Evolutionary conservation across 2,329 filamentous ascomycete genomes (phyloP), one percentile per base, ranked within the genome.

Genomic region (Aureobasidium sp.): DNA sequence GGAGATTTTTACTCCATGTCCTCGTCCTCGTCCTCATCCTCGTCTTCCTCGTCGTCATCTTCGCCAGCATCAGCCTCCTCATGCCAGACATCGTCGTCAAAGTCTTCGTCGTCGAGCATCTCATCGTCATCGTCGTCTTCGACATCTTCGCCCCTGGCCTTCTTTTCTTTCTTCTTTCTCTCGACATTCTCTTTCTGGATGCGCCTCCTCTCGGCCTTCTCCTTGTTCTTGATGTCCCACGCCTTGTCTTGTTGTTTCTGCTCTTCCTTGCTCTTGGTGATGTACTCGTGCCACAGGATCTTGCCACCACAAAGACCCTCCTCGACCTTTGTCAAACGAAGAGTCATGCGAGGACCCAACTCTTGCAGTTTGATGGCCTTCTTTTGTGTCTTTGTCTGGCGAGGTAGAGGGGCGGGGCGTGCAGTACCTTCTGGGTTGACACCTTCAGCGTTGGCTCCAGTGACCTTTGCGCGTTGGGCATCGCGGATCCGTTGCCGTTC

Each of bases 261-360:
- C 68, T 98, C 90, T 16, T 81, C 79, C 61, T 82, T 82, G 6
- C 81, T 83, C 77, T 98, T 98, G 66, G 85, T 81, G 50, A 97
- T 83, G 66, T 89, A 94, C 66, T 96, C 90, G 69, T 98, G 93
- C 93, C 93, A 98, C 86, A 98, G 88, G 54, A 95, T 80, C 67
- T 89, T 93, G 45, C 93, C 93, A 22, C 80, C 79, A 63, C 90
- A 96, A 6, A 97, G 71, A 1, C 91, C 93, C 62, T 98, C 93
- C 66, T 98, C 93, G 4, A 98, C 90, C 73, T 98, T 98, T 53
- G 89, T 90, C 71, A 98, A 75, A 27, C 91, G 83, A 35, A 98
- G 73, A 56, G 81, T 85, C 86, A 98, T 85, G 51, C 93, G 82
- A 1, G 93, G 93, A 0, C 93, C 93, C 0, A 98, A 74, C 71